phyloP scores from a whole-genome alignment of 2,329 filamentous ascomycete species.

The Colletotrichum chlorophyti region DNA sequence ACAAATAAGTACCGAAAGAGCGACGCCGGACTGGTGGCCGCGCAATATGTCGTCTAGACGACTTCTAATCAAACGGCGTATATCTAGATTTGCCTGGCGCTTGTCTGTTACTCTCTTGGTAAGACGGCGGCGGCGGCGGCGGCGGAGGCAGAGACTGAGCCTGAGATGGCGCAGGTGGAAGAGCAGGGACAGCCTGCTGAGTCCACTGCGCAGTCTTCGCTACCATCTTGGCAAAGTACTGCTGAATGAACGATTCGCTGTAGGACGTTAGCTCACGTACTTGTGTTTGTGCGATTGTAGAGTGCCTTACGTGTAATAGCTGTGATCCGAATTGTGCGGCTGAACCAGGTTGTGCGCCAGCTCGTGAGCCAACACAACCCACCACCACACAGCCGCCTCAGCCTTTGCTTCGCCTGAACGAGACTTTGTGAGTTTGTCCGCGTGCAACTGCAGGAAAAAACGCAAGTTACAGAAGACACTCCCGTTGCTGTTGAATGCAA shows the following conservation, averaged over 20 bases:
- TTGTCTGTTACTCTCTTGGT: constrained; percentile 26
- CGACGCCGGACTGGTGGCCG: background rate
- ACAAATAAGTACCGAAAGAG: background rate
- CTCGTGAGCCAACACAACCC: constrained; percentile 94
- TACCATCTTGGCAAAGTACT: constrained; percentile 78
- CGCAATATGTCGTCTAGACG: background rate
- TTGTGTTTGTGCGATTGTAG: background rate
- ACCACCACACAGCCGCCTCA: constrained; percentile 87
- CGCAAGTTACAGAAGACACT: constrained; percentile 93
- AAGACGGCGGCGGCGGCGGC: constrained; percentile 19
- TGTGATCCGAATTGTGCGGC: constrained; percentile 79
- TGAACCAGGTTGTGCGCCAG: constrained; percentile 90
- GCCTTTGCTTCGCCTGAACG: constrained; percentile 51
- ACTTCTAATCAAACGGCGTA: constrained; percentile 27
- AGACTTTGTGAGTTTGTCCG: constrained; percentile 49
- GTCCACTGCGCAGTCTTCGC: constrained; percentile 53
- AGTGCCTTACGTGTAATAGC: constrained; percentile 74
- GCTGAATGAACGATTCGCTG: constrained; percentile 77
- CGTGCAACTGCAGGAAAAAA: constrained; percentile 84
- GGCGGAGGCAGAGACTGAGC: constrained; percentile 1
- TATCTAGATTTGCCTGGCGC: constrained; percentile 16
- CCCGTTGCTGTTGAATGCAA: constrained; percentile 89
- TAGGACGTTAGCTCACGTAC: constrained; percentile 22
- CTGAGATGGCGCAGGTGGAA: constrained; percentile 5
- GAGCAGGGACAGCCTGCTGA: constrained; percentile 18